Conservation (phyloP, 805 yeast species). For the Pichia eremophila region DNA sequence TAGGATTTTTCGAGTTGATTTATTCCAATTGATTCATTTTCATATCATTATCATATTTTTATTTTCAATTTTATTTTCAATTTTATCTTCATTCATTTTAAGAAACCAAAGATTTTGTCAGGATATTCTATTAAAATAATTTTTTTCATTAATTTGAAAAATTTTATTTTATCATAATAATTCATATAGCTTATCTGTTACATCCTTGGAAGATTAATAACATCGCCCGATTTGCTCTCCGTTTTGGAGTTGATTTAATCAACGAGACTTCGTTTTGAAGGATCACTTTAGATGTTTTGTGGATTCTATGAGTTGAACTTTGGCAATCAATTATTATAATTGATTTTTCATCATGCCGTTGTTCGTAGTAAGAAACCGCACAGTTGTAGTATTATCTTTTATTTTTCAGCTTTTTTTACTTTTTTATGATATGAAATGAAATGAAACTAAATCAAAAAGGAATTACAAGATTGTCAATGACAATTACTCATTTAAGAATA, state of each 20-base stretch:
- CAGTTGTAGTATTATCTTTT: neutral
- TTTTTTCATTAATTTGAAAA: neutral
- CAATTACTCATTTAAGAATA: neutral
- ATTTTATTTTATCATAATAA: constrained; percentile 22
- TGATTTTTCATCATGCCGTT: constrained; percentile 14
- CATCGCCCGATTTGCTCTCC: constrained; percentile 40
- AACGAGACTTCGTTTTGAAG: constrained; percentile 33
- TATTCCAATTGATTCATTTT: constrained; percentile 1
- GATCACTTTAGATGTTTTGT: constrained; percentile 29
- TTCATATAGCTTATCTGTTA: constrained; percentile 74
- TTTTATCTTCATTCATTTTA: too few relatives aligned
- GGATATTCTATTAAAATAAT: constrained; percentile 38
- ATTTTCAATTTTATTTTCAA: constrained; percentile 7
- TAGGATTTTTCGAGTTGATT: neutral
- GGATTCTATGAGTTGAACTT: constrained; percentile 82
- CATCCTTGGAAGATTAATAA: constrained; percentile 87
- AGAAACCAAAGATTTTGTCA: constrained; percentile 72
- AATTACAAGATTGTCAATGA: too few relatives aligned
- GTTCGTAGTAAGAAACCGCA: constrained; percentile 85
- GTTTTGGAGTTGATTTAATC: constrained; percentile 34
- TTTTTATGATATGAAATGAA: neutral
- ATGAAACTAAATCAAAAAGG: too few relatives aligned
- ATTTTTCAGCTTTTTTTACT: neutral
- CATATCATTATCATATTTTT: constrained; percentile 1
- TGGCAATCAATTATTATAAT: constrained; percentile 11